phyloP scores from a whole-genome alignment of 352 stramenopile genomes.

The Stramenopiles sp. region DNA sequence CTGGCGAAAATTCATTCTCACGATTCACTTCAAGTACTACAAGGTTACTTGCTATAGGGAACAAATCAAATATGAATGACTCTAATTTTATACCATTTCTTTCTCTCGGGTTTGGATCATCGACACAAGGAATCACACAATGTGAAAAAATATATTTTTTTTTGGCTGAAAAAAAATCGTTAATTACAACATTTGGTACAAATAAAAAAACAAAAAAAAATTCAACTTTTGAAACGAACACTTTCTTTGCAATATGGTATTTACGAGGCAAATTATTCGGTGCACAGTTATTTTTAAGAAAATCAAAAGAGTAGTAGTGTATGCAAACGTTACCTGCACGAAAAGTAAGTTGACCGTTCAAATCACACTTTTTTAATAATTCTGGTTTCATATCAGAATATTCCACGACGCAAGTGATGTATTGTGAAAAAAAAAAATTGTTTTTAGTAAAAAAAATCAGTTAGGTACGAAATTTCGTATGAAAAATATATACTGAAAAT shows the following conservation, averaged over 20 bases:
- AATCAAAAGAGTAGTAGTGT: slow-evolving; percentile 72
- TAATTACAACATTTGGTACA: too few relatives aligned
- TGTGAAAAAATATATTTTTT: too few relatives aligned
- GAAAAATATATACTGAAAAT: too few relatives aligned
- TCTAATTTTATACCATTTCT: slow-evolving; percentile 85
- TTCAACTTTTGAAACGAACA: too few relatives aligned
- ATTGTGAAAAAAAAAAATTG: too few relatives aligned
- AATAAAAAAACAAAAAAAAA: too few relatives aligned
- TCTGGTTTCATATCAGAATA: slow-evolving; percentile 70
- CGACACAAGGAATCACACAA: slow-evolving; percentile 26
- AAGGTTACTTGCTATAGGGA: slow-evolving; percentile 58
- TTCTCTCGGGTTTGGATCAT: slow-evolving; percentile 31
- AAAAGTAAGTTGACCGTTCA: slow-evolving; percentile 35
- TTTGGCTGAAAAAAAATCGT: too few relatives aligned
- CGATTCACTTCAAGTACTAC: slow-evolving; percentile 55
- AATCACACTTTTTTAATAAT: slow-evolving; percentile 17
- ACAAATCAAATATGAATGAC: slow-evolving; percentile 96
- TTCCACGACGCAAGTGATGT: slow-evolving; percentile 81
- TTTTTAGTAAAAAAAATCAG: too few relatives aligned
- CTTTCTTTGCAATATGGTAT: slow-evolving; percentile 88
- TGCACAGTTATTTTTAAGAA: slow-evolving; percentile 23
- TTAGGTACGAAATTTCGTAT: too few relatives aligned
- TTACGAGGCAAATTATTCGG: slow-evolving; percentile 27
- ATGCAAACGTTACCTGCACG: slow-evolving; percentile 92
- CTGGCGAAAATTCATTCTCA: slow-evolving; percentile 51